Conservation (phyloP, 1,284 basidiomycete species). For the Amylostereum chailletii region DNA sequence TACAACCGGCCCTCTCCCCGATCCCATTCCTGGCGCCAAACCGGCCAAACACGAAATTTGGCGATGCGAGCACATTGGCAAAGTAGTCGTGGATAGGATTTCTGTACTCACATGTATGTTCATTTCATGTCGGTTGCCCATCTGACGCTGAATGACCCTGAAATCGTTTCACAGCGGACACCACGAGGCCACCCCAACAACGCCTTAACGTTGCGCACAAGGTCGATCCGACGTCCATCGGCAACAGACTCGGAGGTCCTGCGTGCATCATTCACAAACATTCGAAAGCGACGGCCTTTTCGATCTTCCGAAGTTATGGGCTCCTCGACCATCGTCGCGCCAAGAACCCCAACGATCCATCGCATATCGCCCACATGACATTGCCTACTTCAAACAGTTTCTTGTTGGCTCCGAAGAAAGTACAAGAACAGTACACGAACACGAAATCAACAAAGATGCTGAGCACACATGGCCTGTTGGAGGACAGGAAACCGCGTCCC, state of each 20-base stretch:
- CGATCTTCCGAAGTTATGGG: constrained; percentile 58
- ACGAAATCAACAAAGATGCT: constrained; percentile 67
- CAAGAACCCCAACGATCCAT: not conserved
- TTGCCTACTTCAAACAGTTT: constrained; percentile 39
- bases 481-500: constrained; percentile 17
- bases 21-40: constrained; percentile 23
- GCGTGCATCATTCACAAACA: constrained; percentile 68
- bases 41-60: constrained; percentile 48
- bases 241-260: constrained; percentile 43
- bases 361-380: constrained; percentile 16
- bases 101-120: constrained; percentile 35
- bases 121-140: constrained; percentile 3
- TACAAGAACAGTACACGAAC: constrained; percentile 69
- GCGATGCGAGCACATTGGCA: constrained; percentile 56
- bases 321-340: constrained; percentile 20
- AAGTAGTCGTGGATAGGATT: constrained; percentile 51
- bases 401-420: constrained; percentile 58
- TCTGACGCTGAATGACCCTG: not conserved
- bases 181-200: constrained; percentile 53
- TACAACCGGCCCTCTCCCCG: constrained; percentile 27
- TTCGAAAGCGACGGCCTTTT: constrained; percentile 67
- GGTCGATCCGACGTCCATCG: constrained; percentile 34
- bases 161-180: constrained; percentile 26
- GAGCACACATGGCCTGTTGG: constrained; percentile 56
- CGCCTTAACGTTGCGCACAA: constrained; percentile 55